Conservation (phyloP, 371 early-diverging fungal species). For the Mortierella sp. region DNA sequence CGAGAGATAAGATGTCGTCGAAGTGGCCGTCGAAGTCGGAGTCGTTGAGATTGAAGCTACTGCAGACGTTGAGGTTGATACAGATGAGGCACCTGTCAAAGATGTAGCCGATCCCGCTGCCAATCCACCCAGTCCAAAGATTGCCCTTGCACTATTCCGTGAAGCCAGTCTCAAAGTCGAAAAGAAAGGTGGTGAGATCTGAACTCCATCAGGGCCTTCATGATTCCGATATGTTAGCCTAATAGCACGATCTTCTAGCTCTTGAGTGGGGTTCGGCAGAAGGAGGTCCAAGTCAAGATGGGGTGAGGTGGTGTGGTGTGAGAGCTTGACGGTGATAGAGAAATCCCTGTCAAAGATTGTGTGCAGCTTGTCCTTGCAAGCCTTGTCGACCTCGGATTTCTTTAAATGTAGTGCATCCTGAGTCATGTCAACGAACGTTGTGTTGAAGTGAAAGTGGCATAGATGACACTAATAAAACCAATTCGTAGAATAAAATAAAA, state of each 20-base stretch:
- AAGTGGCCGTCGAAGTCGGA: no score
- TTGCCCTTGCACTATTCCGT: constrained; percentile 3
- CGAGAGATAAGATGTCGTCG: no score
- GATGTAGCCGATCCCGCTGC: no score
- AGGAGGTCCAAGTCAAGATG: constrained; percentile 35
- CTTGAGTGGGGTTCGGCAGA: constrained; percentile 17
- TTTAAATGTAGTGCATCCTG: constrained; percentile 20
- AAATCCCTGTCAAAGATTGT: constrained; percentile 50
- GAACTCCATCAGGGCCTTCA: constrained; percentile 39
- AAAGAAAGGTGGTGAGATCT: constrained; percentile 35
- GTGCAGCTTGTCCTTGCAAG: constrained; percentile 55
- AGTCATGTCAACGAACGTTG: constrained; percentile 54
- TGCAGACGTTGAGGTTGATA: no score
- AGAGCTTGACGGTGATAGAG: constrained; percentile 23
- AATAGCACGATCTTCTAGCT: constrained; percentile 12
- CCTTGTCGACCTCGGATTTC: constrained; percentile 56
- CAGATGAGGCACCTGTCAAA: no score
- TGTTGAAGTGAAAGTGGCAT: constrained; percentile 65
- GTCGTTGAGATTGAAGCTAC: no score
- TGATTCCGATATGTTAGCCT: constrained; percentile 40
- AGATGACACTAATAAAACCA: constrained; percentile 32
- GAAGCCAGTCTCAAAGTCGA: constrained; percentile 23
- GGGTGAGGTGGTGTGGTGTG: constrained; percentile 32
- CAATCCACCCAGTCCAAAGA: constrained; percentile 10
- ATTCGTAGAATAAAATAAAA: neutral